phyloP scores from a whole-genome alignment of 306 rosid species.

The Quercus bicolor region DNA sequence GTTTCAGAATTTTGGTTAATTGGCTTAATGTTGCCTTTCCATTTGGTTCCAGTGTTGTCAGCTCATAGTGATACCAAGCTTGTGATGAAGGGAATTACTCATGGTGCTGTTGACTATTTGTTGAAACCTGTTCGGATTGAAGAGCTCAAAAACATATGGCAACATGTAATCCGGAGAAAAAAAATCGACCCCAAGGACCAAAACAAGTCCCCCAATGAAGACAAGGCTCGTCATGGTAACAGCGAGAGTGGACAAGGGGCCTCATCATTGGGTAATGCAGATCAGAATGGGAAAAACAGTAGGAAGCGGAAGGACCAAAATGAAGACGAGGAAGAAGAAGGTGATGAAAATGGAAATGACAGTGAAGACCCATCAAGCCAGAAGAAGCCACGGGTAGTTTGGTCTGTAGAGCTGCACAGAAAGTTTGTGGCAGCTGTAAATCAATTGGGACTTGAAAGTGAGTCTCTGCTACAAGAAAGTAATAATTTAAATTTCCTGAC shows the following conservation, averaged over 20 bases:
- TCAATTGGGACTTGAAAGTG: constrained; percentile 72
- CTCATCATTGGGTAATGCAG: constrained; percentile 27
- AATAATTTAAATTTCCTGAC: background rate
- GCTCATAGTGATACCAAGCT: constrained; percentile 59
- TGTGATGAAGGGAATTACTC: constrained; percentile 84
- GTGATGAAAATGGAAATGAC: constrained; percentile 42
- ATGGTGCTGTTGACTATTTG: constrained; percentile 86
- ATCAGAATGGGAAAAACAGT: constrained; percentile 24
- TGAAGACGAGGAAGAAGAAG: constrained; percentile 57
- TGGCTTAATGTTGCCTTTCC: constrained; percentile 13
- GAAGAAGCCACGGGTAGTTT: constrained; percentile 71
- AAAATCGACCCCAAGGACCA: constrained; percentile 46
- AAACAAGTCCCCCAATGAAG: constrained; percentile 25
- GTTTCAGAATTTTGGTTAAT: constrained; percentile 4
- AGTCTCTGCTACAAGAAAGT: constrained; percentile 30
- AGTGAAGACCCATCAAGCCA: constrained; percentile 51
- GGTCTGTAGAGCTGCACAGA: constrained; percentile 64
- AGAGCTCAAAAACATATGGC: constrained; percentile 87
- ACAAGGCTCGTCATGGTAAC: constrained; percentile 20
- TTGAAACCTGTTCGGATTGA: constrained; percentile 73
- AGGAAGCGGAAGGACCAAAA: constrained; percentile 55
- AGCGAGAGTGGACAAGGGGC: constrained; percentile 32
- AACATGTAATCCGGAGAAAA: constrained; percentile 70
- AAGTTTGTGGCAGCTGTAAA: constrained; percentile 70
- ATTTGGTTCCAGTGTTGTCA: constrained; percentile 62